phyloP scores from a whole-genome alignment of 257 asterid species.

The Capsicum pubescens region DNA sequence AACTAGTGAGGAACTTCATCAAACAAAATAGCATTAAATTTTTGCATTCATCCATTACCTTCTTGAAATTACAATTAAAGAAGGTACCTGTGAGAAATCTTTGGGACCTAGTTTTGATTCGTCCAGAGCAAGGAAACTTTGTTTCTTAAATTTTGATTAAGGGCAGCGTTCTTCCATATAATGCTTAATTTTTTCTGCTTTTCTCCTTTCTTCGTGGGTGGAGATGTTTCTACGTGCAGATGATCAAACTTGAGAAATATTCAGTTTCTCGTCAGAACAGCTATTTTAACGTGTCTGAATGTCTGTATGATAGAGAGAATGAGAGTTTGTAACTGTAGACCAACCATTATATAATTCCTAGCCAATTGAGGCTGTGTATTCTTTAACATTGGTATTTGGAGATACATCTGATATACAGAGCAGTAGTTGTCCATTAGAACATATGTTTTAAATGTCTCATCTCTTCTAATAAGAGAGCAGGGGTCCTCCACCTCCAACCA shows the following conservation, averaged over 20 bases:
- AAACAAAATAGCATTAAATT: not conserved
- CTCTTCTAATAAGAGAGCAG: not conserved
- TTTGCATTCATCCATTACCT: not conserved
- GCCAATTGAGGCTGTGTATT: not conserved
- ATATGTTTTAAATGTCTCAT: not conserved
- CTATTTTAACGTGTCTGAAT: not conserved
- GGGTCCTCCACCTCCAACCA: not conserved
- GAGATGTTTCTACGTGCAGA: not conserved
- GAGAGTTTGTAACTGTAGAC: constrained; percentile 23
- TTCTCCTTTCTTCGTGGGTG: not conserved
- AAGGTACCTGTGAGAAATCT: not conserved
- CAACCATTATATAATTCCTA: constrained; percentile 6
- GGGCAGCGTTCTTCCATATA: not conserved
- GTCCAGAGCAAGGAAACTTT: not conserved
- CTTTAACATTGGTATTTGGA: not conserved
- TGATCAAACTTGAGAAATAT: not conserved
- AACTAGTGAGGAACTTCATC: constrained; percentile 2
- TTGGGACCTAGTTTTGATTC: not conserved
- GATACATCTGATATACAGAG: not conserved
- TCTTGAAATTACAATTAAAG: not conserved
- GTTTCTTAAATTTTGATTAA: not conserved
- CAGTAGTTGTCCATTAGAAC: not conserved
- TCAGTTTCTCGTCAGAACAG: constrained; percentile 6
- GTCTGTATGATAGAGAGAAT: not conserved
- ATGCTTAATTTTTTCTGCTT: not conserved